Base-by-base conservation (phyloP, 306 rosid genomes). In the Sesbania bispinosa region DNA sequence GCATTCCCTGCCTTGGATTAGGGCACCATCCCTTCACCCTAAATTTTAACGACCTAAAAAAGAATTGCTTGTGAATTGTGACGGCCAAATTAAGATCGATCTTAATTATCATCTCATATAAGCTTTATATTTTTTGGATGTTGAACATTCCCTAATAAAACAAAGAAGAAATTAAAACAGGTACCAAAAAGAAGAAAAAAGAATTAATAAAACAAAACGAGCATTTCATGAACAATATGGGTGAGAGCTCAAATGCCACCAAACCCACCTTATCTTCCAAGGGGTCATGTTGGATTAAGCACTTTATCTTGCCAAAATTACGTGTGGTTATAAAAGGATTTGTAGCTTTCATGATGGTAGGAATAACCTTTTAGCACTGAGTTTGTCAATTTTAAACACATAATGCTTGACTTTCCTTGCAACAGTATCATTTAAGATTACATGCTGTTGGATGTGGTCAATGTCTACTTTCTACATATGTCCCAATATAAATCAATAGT, bases 301-400 rank as follows among this genome's bases (percentile, higher is more conserved):
- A 73, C 74, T 64, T 26, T 61, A 55, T 62, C 72, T 79, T 55
- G 69, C 70, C 46, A 72, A 59, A 78, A 71, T 67, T 75, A 64
- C 66, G 58, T 67, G 82, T 64, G 71, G 75, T 61, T 65, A 33
- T 64, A 73, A 72, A 76, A 60, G 61, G 43, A 43, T 75, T 19
- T 73, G 82, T 52, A 45, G 67, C 73, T 67, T 62, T 74, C 80
- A 75, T 77, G 74, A 85, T 74, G 83, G 71, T 47, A 66, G 87
- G 77, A 74, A 65, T 69, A 11, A 14, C 82, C 42, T 79, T 46
- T 29, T 61, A 48, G 53, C 43, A 15, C 70, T 52, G 70, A 59
- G 43, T 50, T 32, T 21, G 14, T 59, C 20, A 48, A 33, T 80
- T 62, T 57, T 30, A 74, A 71, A 53, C 62, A 2, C 47, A 67